phyloP scores from a whole-genome alignment of 2,329 filamentous ascomycete genomes.

The Aureobasidium pullulans region DNA sequence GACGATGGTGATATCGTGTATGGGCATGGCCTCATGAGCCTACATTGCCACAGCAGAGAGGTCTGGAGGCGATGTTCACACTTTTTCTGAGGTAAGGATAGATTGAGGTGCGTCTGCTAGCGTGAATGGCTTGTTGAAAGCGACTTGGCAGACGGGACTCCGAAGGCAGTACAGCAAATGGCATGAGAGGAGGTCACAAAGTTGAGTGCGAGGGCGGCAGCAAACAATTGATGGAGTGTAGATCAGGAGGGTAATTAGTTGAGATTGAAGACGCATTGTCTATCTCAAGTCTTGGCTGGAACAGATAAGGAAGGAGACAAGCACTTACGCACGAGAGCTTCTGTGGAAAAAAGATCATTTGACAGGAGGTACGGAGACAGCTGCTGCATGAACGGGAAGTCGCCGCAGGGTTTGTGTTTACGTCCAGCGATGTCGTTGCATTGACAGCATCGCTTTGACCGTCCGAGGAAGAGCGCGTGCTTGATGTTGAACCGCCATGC shows the following conservation, averaged over 20 bases:
- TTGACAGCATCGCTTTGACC: neutral
- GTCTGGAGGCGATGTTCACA: neutral
- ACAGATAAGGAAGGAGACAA: slow-evolving; percentile 13
- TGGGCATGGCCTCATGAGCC: slow-evolving; percentile 1
- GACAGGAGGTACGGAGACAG: neutral
- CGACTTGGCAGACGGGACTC: slow-evolving; percentile 7
- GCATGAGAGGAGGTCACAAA: neutral
- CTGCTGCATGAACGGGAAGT: neutral
- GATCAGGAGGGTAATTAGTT: slow-evolving; percentile 10
- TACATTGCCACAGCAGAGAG: neutral
- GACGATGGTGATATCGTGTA: neutral
- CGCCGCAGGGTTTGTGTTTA: neutral
- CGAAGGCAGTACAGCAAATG: neutral
- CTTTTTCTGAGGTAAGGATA: neutral
- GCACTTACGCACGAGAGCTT: slow-evolving; percentile 9
- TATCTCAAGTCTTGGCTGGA: slow-evolving; percentile 9
- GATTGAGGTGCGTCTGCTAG: slow-evolving; percentile 10
- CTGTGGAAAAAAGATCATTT: neutral
- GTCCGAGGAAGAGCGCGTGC: neutral
- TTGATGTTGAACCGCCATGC: neutral
- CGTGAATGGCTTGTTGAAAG: neutral
- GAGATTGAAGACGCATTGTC: slow-evolving; percentile 9
- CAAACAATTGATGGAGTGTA: slow-evolving; percentile 8
- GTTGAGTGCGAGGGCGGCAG: neutral
- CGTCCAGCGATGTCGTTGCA: neutral